A percentile compares a stretch with the other conserved stretches of the same genome.
Evolutionary conservation across 805 yeast species (phyloP).

Genomic region (Metschnikowia rubicola): DNA sequence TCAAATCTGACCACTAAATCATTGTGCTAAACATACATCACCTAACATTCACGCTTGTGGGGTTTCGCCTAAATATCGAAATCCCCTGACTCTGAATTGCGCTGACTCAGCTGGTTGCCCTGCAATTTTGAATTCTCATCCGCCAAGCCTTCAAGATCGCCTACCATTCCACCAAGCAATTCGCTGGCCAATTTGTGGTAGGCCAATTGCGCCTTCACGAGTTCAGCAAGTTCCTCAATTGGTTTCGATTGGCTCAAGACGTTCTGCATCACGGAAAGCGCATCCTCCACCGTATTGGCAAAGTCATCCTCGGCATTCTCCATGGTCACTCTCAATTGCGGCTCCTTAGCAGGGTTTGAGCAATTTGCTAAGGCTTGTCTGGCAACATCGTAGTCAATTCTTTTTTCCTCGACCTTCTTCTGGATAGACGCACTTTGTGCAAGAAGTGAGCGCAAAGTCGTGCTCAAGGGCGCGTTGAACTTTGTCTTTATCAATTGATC

Average conservation of each 20-base stretch:
- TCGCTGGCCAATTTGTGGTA: slow-evolving; percentile 75
- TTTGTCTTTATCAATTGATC: slow-evolving; percentile 68
- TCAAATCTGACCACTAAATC: neutral
- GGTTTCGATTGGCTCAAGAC: slow-evolving; percentile 71
- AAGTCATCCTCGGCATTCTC: slow-evolving; percentile 86
- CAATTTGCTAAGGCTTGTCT: slow-evolving; percentile 45
- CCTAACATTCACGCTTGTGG: no score
- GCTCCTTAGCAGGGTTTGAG: slow-evolving; percentile 52
- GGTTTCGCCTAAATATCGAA: slow-evolving; percentile 21
- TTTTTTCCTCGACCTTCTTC: slow-evolving; percentile 69
- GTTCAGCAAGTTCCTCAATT: slow-evolving; percentile 60
- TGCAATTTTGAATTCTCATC: slow-evolving; percentile 38
- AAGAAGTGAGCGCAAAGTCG: slow-evolving; percentile 58
- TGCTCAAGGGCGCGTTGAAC: slow-evolving; percentile 64
- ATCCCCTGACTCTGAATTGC: slow-evolving; percentile 20
- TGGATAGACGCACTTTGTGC: slow-evolving; percentile 65
- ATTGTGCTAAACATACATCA: no score
- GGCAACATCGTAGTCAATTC: slow-evolving; percentile 77
- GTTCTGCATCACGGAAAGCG: slow-evolving; percentile 77
- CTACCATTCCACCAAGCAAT: slow-evolving; percentile 59
- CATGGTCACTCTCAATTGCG: slow-evolving; percentile 69
- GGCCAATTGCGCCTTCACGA: slow-evolving; percentile 75
- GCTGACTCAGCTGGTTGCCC: slow-evolving; percentile 14
- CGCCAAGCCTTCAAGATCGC: slow-evolving; percentile 58
- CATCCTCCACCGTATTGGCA: slow-evolving; percentile 86